These are phyloP conservation scores for Penicillium rolfsii DNA, from an alignment of 2,329 filamentous ascomycete species.

Conservation along the genomic window DNA sequence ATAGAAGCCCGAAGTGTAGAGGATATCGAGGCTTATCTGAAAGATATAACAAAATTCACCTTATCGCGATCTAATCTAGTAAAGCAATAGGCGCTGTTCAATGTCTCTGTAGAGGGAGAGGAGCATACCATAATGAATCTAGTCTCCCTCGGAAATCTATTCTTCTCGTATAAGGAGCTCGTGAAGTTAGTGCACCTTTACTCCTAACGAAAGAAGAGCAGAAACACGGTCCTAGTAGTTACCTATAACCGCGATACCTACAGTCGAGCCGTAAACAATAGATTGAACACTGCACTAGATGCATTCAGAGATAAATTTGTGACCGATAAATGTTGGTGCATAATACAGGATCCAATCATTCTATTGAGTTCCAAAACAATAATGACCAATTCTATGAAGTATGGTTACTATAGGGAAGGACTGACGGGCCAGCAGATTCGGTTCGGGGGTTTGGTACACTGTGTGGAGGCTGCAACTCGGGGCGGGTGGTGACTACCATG, in stretches of 20 bases:
- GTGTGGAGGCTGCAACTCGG: slow-evolving; percentile 28
- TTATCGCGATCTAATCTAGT: slow-evolving; percentile 11
- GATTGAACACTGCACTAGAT: slow-evolving; percentile 36
- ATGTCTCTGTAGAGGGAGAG: slow-evolving; percentile 13
- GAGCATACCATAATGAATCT: slow-evolving; percentile 35
- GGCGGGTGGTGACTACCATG: not conserved
- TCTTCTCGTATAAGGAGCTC: slow-evolving; percentile 49
- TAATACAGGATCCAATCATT: slow-evolving; percentile 49
- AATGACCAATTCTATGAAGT: slow-evolving; percentile 54
- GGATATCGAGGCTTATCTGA: slow-evolving; percentile 9
- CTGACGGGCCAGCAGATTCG: slow-evolving; percentile 28
- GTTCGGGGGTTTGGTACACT: slow-evolving; percentile 33
- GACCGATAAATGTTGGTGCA: slow-evolving; percentile 55
- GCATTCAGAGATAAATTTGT: slow-evolving; percentile 46
- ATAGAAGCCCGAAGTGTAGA: slow-evolving; percentile 37
- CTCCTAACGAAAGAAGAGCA: slow-evolving; percentile 28
- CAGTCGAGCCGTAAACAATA: slow-evolving; percentile 30
- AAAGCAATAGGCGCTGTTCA: slow-evolving; percentile 25
- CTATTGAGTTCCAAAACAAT: slow-evolving; percentile 33
- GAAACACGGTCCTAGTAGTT: slow-evolving; percentile 18
- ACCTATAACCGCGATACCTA: slow-evolving; percentile 27
- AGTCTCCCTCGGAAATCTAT: slow-evolving; percentile 52
- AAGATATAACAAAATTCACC: slow-evolving; percentile 1
- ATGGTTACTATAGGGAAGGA: slow-evolving; percentile 47
- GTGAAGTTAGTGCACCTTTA: slow-evolving; percentile 37